Evolutionary conservation across 2,329 filamentous ascomycete genomes (phyloP).

Genomic region (Aspergillus tamarii): DNA sequence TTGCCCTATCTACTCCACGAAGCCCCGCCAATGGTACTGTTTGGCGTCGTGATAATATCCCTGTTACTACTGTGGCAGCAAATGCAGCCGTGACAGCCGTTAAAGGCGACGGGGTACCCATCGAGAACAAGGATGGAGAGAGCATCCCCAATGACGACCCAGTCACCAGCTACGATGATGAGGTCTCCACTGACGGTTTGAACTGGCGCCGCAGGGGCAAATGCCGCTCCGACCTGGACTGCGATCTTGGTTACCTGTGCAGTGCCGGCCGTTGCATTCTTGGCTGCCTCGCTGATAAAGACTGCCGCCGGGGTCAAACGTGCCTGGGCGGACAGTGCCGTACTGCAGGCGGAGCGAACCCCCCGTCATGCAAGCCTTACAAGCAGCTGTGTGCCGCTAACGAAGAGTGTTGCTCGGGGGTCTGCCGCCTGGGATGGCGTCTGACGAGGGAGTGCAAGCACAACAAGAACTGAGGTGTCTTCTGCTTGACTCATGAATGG

Average conservation of each 20-base stretch:
- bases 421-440: not conserved
- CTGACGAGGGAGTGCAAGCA: not conserved
- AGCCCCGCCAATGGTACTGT: not conserved
- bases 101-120: not conserved
- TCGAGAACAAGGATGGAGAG: not conserved
- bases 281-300: constrained; percentile 6
- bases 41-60: not conserved
- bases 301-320: constrained; percentile 11
- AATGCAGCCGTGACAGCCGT: too few species aligned
- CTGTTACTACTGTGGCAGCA: not conserved
- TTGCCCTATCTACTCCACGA: not conserved
- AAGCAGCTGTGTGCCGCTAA: not conserved
- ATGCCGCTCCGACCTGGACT: constrained; percentile 1
- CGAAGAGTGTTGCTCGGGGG: constrained; percentile 3
- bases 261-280: not conserved
- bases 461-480: not conserved
- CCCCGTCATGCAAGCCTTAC: not conserved
- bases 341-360: not conserved
- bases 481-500: too few species aligned
- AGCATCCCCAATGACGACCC: too few species aligned
- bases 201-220: not conserved
- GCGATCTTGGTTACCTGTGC: constrained; percentile 12
- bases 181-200: not conserved
- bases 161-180: not conserved
- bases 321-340: not conserved